phyloP scores from a whole-genome alignment of 148 eudicot genomes.

The Mesembryanthemum crystallinum region DNA sequence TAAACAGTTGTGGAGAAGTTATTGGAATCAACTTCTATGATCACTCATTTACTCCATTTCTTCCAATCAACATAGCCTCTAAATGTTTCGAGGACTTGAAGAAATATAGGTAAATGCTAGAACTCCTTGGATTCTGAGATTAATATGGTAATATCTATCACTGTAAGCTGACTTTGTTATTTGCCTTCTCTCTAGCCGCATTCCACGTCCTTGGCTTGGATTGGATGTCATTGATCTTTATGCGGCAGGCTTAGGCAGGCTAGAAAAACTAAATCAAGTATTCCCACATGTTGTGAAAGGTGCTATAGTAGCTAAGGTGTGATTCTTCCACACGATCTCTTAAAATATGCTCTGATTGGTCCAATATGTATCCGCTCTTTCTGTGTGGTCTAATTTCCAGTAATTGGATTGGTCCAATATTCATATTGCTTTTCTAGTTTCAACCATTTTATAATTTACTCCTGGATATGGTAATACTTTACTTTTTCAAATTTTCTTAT shows the following conservation, averaged over 20 bases:
- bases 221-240: constrained; percentile 1
- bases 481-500: too few relatives aligned
- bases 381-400: too few relatives aligned
- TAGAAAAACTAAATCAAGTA: background rate
- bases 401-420: too few relatives aligned
- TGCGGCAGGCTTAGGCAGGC: background rate
- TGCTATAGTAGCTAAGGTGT: constrained; percentile 10
- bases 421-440: too few relatives aligned
- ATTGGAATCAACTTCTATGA: constrained; percentile 16
- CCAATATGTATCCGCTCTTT: too few relatives aligned
- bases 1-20: constrained; percentile 3
- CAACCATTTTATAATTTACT: too few relatives aligned
- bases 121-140: background rate
- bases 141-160: background rate
- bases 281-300: constrained; percentile 17
- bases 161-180: background rate
- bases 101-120: constrained; percentile 5
- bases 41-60: constrained; percentile 7
- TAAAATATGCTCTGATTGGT: too few relatives aligned
- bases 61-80: constrained; percentile 11
- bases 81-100: constrained; percentile 7
- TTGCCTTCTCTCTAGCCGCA: background rate
- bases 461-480: too few relatives aligned
- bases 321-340: too few relatives aligned
- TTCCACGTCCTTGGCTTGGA: constrained; percentile 13